Conservation (phyloP, 768 basidiomycete genomes). For the Trametes coccinea region DNA sequence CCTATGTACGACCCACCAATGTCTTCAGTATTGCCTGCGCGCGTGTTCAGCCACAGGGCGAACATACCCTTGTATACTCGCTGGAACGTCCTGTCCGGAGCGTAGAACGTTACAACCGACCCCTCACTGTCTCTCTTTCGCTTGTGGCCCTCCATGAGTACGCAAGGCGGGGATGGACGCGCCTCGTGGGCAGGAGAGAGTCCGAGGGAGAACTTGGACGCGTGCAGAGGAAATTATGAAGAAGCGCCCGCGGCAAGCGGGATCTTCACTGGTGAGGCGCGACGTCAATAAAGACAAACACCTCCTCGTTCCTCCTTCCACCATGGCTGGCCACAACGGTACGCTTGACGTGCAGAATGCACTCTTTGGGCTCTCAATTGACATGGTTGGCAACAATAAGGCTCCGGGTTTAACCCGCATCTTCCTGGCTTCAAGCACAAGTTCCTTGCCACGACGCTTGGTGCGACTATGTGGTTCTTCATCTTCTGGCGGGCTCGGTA, state of each 20-base stretch:
- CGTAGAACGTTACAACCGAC: conserved; percentile 41
- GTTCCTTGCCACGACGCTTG: conserved; percentile 81
- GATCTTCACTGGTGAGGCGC: conserved; percentile 8
- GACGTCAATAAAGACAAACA: conserved; percentile 20
- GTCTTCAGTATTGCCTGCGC: background rate
- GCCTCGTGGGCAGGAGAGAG: background rate
- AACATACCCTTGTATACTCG: conserved; percentile 44
- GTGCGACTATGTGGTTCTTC: conserved; percentile 98
- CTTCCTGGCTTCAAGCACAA: conserved; percentile 75
- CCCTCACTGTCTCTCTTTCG: conserved; percentile 22
- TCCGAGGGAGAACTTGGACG: background rate
- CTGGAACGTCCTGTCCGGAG: conserved; percentile 40
- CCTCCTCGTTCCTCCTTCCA: conserved; percentile 21
- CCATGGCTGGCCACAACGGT: conserved; percentile 34
- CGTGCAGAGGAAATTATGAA: conserved; percentile 3
- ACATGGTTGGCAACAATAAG: conserved; percentile 32
- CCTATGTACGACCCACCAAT: conserved; percentile 42
- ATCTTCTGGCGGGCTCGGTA: conserved; percentile 95
- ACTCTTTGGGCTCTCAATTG: background rate
- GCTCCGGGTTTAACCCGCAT: conserved; percentile 86
- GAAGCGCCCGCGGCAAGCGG: conserved; percentile 13
- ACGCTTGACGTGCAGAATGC: background rate
- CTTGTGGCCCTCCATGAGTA: conserved; percentile 10
- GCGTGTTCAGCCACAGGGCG: background rate
- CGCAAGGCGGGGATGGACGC: background rate